These are phyloP conservation scores for Taphrina wiesneri DNA, from an alignment of 1,139 yeast species.

Conservation along the genomic window DNA sequence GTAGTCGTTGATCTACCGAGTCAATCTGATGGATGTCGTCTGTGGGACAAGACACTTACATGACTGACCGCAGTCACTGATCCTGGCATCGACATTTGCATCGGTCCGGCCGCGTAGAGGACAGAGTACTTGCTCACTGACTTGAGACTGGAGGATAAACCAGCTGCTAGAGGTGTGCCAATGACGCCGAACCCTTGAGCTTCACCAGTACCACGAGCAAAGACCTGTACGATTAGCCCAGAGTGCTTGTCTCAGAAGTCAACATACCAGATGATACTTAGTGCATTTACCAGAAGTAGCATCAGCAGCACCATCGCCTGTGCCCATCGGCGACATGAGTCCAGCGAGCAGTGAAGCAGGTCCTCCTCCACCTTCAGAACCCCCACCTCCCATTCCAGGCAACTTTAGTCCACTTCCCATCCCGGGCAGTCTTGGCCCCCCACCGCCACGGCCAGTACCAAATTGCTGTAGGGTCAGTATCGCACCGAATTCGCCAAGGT, in stretches of 20 bases:
- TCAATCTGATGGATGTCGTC: neutral
- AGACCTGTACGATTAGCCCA: neutral
- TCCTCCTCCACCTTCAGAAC: neutral
- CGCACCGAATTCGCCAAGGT: no score
- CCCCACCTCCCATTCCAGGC: neutral
- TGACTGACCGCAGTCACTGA: neutral
- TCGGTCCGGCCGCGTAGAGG: neutral
- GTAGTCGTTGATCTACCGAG: neutral
- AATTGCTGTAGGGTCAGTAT: neutral
- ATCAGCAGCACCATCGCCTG: neutral
- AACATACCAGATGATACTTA: neutral
- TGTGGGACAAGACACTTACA: constrained; percentile 2
- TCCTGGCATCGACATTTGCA: neutral
- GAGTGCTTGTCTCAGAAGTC: neutral
- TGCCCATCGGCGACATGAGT: neutral
- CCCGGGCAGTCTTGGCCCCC: neutral
- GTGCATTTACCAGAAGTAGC: neutral
- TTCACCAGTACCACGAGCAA: constrained; percentile 19
- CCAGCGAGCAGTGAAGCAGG: neutral
- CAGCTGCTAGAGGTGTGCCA: constrained; percentile 2
- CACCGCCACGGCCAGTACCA: neutral
- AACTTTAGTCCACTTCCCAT: neutral
- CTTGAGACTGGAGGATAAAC: neutral
- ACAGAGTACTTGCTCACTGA: constrained; percentile 4
- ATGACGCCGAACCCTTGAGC: constrained; percentile 7